A percentile compares a stretch with the other conserved stretches of the same genome.
Evolutionary conservation across 495 filamentous ascomycete species (phyloP).

Genomic region (Rusavskia elegans): DNA sequence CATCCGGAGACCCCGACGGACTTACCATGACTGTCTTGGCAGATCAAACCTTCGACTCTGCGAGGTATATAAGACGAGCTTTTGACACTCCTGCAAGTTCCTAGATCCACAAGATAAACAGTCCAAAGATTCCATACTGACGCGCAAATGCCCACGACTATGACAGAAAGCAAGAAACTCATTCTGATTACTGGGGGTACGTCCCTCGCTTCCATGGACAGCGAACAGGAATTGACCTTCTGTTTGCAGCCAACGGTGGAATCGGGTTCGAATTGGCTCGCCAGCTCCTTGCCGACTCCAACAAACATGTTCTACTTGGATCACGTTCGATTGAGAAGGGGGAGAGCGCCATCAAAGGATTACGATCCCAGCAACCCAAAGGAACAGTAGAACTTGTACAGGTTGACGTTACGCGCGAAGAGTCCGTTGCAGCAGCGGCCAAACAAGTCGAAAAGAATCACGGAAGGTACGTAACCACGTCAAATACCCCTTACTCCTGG

Average conservation of each 20-base stretch:
- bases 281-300: slow-evolving; percentile 12
- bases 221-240: not conserved
- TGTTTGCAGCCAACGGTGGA: slow-evolving; percentile 14
- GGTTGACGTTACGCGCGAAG: slow-evolving; percentile 18
- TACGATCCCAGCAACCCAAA: slow-evolving; percentile 10
- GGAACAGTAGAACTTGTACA: slow-evolving; percentile 12
- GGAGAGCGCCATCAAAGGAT: slow-evolving; percentile 10
- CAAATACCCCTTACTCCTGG: slow-evolving; percentile 7
- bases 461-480: slow-evolving; percentile 14
- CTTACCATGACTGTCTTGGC: no score
- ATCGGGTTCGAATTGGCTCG: slow-evolving; percentile 19
- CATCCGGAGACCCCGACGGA: no score
- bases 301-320: slow-evolving; percentile 20
- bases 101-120: no score
- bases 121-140: no score
- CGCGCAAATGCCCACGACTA: no score
- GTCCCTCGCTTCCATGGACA: not conserved
- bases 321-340: slow-evolving; percentile 14
- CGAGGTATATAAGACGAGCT: no score
- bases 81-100: no score
- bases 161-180: not conserved
- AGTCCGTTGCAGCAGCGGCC: slow-evolving; percentile 15
- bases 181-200: not conserved
- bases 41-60: no score
- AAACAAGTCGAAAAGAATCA: slow-evolving; percentile 12